Evolutionary conservation across 2,329 filamentous ascomycete species (phyloP), one percentile per base, ranked within the genome.

Genomic region (Aureobasidium namibiae): DNA sequence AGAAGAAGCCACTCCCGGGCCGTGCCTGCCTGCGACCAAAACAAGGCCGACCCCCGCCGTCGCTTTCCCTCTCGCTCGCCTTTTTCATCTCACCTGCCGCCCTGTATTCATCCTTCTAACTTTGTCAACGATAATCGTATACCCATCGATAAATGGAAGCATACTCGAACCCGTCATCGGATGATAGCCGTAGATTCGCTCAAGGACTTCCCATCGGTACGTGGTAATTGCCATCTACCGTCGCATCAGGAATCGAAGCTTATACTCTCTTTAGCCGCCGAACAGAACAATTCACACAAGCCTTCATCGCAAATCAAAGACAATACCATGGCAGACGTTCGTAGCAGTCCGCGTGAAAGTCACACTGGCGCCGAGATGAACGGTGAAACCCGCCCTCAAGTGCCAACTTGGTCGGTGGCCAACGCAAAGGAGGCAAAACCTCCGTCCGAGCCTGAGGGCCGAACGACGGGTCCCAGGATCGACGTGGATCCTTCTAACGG

Each of bases 31-130:
- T 33, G 36, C 38, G 8, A 26, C 33, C 42, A 57, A 57, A 57
- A 53, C 21, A 36, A 48, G 34, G 31, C 41, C 54, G 53, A 44
- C 39, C 50, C 48, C 50, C 52, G 52, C 52, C 52, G 52, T 31
- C 39, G 42, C 31, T 39, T 56, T 48, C 52, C 39, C 38, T 34
- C 46, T 45, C 18, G 41, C 24, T 33, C 31, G 31, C 33, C 33
- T 31, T 18, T 42, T 33, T 13, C 54, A 29, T 45, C 23, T 45
- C 42, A 10, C 23, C 8, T 38, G 24, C 31, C 14, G 23, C 7
- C 21, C 39, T 48, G 42, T 10, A 21, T 21, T 9, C 18, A 29
- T 13, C 26, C 39, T 14, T 18, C 9, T 16, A 49, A 36, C 21
- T 24, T 36, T 14, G 26, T 31, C 21, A 21, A 36, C 39, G 39